These are phyloP conservation scores for Globisporangium sylvaticum DNA, from an alignment of 352 stramenopile species.

Conservation along the genomic window DNA sequence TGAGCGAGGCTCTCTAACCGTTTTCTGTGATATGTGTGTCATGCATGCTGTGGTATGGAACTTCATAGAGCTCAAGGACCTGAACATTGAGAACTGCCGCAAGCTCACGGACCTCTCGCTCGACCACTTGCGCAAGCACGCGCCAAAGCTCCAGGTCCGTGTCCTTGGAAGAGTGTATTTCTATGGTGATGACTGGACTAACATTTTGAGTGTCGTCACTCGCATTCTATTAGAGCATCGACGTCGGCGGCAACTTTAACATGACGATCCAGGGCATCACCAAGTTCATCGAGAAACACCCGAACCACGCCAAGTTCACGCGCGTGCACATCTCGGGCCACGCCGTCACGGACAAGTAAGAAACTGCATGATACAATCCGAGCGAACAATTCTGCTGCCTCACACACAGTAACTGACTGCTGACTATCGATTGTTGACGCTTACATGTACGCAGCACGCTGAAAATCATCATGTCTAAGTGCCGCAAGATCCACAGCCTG, in stretches of 20 bases:
- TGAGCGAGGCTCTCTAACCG: not conserved
- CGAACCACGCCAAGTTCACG: conserved; percentile 87
- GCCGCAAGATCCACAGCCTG: conserved; percentile 84
- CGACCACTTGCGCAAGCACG: conserved; percentile 70
- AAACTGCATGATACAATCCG: not conserved
- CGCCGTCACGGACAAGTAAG: conserved; percentile 75
- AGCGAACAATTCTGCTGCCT: not conserved
- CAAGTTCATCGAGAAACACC: conserved; percentile 87
- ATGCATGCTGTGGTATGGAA: not conserved
- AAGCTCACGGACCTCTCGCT: conserved; percentile 82
- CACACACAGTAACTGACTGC: not conserved
- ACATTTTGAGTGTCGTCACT: not conserved
- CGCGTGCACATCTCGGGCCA: conserved; percentile 84
- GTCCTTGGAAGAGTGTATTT: not conserved
- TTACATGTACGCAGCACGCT: conserved; percentile 50
- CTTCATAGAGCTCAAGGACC: conserved; percentile 73
- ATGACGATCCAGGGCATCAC: conserved; percentile 86
- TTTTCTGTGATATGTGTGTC: not conserved
- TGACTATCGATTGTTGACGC: not conserved
- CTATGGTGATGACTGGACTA: not conserved
- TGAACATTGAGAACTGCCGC: conserved; percentile 88
- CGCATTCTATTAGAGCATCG: conserved; percentile 53
- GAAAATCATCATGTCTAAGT: conserved; percentile 86
- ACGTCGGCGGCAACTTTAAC: conserved; percentile 87
- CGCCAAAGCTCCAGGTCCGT: conserved; percentile 76